A percentile compares a stretch with the other conserved stretches of the same genome.
Conservation (phyloP, 2,329 filamentous ascomycete species). For the Amylocarpus encephaloides region DNA sequence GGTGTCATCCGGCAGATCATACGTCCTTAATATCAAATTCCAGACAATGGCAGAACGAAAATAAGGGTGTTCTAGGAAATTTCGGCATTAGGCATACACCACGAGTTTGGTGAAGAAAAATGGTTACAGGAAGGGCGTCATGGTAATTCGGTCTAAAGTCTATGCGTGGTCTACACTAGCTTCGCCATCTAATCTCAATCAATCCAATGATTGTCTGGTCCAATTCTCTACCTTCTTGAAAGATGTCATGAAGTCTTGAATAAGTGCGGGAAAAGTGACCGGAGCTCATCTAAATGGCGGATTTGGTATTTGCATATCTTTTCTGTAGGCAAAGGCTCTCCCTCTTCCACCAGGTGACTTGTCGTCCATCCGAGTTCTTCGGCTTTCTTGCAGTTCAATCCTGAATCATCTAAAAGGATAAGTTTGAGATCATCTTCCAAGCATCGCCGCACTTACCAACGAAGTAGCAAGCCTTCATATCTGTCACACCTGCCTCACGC, state of each 20-base stretch:
- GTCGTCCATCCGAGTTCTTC: slow-evolving; percentile 78
- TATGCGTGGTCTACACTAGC: not conserved
- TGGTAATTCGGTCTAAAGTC: not conserved
- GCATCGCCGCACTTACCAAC: slow-evolving; percentile 57
- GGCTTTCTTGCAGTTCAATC: slow-evolving; percentile 71
- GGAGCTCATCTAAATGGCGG: slow-evolving; percentile 66
- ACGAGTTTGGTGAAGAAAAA: not conserved
- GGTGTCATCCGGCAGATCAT: slow-evolving; percentile 53
- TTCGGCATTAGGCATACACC: slow-evolving; percentile 16
- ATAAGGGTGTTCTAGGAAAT: not conserved
- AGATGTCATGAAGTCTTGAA: slow-evolving; percentile 53
- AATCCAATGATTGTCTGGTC: not conserved
- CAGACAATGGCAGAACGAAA: not conserved
- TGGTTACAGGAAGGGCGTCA: not conserved
- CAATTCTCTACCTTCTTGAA: not conserved
- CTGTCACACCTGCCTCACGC: slow-evolving; percentile 67
- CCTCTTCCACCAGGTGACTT: slow-evolving; percentile 78
- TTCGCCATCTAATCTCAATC: not conserved
- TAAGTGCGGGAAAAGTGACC: slow-evolving; percentile 71
- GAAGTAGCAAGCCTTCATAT: slow-evolving; percentile 75
- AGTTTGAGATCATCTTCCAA: not conserved
- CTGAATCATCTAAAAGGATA: slow-evolving; percentile 66
- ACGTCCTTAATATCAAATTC: slow-evolving; percentile 41
- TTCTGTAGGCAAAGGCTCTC: slow-evolving; percentile 53
- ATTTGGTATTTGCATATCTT: slow-evolving; percentile 72